Conservation (phyloP, 768 basidiomycete species). For the Podaxis pistillaris region DNA sequence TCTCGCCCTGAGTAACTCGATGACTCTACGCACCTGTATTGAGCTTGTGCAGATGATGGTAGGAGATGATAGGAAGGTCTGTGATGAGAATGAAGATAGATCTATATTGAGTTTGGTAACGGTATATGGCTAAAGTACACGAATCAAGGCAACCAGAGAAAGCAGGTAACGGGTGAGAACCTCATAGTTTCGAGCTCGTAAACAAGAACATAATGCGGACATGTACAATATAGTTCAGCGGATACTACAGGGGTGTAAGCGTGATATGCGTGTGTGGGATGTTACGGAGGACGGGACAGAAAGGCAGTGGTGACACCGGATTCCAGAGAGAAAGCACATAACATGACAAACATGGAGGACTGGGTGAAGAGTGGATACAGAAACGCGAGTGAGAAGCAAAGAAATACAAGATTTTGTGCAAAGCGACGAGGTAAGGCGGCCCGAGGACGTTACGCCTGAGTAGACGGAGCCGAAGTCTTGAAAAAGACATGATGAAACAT, state of each 20-base stretch:
- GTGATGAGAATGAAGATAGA: background rate
- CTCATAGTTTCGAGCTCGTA: background rate
- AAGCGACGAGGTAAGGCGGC: background rate
- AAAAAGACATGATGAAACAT: conserved; percentile 13
- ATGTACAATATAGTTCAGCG: conserved; percentile 8
- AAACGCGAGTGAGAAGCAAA: too few species aligned
- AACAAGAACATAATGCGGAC: conserved; percentile 3
- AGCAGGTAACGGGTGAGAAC: background rate
- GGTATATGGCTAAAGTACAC: background rate
- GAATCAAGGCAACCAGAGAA: background rate
- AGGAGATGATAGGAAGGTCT: background rate
- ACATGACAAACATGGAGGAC: background rate
- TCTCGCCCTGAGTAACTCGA: background rate
- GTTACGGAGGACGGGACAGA: background rate
- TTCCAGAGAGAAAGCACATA: background rate
- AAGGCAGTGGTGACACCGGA: background rate
- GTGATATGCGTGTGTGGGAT: background rate
- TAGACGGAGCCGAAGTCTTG: conserved; percentile 3
- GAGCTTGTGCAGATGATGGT: background rate
- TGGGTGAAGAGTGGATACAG: background rate
- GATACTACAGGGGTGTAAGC: background rate
- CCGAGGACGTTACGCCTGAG: background rate
- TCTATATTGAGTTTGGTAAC: background rate
- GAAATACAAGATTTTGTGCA: background rate
- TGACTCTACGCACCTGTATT: background rate